Conservation (phyloP, 495 filamentous ascomycete genomes). For the Astrocystis sublimbata region DNA sequence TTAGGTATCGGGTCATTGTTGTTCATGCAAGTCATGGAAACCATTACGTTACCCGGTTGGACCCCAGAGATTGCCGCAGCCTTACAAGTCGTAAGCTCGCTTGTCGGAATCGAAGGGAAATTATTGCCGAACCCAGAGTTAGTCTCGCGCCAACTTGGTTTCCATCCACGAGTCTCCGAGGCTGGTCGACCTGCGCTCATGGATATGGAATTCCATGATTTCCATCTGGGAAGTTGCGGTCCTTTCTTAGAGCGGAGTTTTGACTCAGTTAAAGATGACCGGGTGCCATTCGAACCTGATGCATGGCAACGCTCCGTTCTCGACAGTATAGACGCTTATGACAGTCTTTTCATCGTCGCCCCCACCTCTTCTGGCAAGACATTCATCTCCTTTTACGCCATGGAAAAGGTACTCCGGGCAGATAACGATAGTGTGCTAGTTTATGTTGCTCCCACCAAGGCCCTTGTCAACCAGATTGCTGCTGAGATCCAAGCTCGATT, state of each 20-base stretch:
- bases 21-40: slow-evolving; percentile 26
- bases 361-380: slow-evolving; percentile 70
- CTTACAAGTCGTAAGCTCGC: slow-evolving; percentile 29
- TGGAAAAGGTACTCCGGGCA: slow-evolving; percentile 68
- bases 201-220: slow-evolving; percentile 41
- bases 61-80: slow-evolving; percentile 28
- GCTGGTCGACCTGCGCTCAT: slow-evolving; percentile 23
- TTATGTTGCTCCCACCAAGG: slow-evolving; percentile 81
- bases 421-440: slow-evolving; percentile 69
- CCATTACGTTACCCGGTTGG: slow-evolving; percentile 24
- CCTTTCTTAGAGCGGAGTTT: slow-evolving; percentile 74
- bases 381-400: slow-evolving; percentile 71
- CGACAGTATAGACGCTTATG: slow-evolving; percentile 67
- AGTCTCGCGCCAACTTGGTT: slow-evolving; percentile 11
- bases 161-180: neutral
- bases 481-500: slow-evolving; percentile 69
- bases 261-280: slow-evolving; percentile 63
- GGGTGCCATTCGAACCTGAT: slow-evolving; percentile 71
- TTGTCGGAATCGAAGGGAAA: slow-evolving; percentile 24
- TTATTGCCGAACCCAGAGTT: neutral
- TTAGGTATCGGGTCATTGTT: slow-evolving; percentile 7
- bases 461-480: slow-evolving; percentile 80
- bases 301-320: slow-evolving; percentile 74
- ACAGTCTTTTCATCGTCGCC: slow-evolving; percentile 72
- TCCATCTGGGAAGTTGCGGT: slow-evolving; percentile 67